These are phyloP conservation scores for Plasmodium gonderi DNA, from an alignment of 169 alveolate species.

Conservation along the genomic window DNA sequence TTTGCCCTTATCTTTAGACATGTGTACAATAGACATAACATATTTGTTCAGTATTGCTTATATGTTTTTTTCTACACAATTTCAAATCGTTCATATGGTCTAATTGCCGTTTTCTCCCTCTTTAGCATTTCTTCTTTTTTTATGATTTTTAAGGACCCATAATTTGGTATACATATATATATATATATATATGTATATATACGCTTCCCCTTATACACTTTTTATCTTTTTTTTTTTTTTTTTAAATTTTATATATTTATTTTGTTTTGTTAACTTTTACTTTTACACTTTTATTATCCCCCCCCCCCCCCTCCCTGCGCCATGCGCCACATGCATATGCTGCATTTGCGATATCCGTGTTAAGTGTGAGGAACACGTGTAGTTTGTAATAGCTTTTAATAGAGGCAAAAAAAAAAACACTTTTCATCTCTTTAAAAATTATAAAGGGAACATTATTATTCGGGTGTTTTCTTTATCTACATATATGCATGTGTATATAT, in stretches of 20 bases:
- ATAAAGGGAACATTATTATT: too few species aligned
- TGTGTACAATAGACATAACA: too few species aligned
- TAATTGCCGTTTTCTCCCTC: not conserved
- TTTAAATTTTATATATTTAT: not conserved
- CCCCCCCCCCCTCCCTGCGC: not conserved
- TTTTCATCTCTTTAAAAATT: too few species aligned
- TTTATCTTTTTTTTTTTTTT: not conserved
- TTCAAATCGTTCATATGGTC: not conserved
- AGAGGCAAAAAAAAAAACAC: not conserved
- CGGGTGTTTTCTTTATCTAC: too few species aligned
- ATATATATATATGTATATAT: not conserved
- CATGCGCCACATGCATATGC: not conserved
- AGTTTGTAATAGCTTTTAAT: not conserved
- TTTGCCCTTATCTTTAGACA: too few species aligned
- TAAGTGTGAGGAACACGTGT: too few species aligned
- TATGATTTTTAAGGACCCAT: constrained; percentile 2
- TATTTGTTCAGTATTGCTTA: not conserved
- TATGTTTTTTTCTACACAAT: not conserved
- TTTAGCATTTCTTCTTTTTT: not conserved
- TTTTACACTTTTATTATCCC: not conserved
- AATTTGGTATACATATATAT: not conserved
- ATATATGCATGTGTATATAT: too few species aligned
- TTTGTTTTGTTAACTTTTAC: too few species aligned
- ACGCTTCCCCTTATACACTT: too few species aligned
- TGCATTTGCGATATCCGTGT: constrained; percentile 2